These are phyloP conservation scores for Leucosporidium creatinivorum DNA, from an alignment of 768 basidiomycete species.

Conservation along the genomic window DNA sequence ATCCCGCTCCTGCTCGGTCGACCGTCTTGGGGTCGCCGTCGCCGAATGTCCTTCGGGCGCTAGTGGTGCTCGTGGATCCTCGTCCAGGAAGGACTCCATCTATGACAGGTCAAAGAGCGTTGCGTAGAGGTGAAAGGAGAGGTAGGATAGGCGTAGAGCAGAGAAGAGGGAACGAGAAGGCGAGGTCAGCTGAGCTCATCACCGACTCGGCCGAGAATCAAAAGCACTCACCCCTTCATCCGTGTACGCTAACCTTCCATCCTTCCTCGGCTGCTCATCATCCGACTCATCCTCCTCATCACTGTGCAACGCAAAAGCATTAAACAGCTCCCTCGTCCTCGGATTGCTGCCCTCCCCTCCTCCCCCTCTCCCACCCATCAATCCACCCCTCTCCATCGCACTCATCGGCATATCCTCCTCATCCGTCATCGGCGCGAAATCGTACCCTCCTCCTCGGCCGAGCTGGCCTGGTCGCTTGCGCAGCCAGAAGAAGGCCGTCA, in stretches of 20 bases:
- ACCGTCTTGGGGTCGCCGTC: no score
- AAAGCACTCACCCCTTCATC: background rate
- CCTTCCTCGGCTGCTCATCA: constrained; percentile 8
- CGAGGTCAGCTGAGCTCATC: background rate
- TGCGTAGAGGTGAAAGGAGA: no score
- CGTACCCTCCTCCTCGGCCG: constrained; percentile 24
- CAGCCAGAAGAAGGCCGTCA: constrained; percentile 72
- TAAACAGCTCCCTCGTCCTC: constrained; percentile 83
- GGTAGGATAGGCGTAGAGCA: no score
- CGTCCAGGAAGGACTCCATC: background rate
- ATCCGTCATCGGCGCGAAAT: constrained; percentile 41
- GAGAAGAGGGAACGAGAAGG: no score
- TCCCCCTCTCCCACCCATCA: constrained; percentile 8
- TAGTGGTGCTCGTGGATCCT: background rate
- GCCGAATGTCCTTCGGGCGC: no score
- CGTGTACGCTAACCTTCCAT: constrained; percentile 8
- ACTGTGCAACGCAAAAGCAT: constrained; percentile 57
- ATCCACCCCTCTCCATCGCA: constrained; percentile 49
- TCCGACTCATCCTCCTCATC: constrained; percentile 38
- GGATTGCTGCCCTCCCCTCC: constrained; percentile 17
- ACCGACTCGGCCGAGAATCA: background rate
- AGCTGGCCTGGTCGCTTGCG: constrained; percentile 44
- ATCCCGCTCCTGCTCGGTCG: no score
- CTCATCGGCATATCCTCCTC: constrained; percentile 72
- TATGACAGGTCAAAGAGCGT: background rate